Evolutionary conservation across 1,139 yeast species (phyloP).

Genomic region (Scheffersomyces illinoinensis): DNA sequence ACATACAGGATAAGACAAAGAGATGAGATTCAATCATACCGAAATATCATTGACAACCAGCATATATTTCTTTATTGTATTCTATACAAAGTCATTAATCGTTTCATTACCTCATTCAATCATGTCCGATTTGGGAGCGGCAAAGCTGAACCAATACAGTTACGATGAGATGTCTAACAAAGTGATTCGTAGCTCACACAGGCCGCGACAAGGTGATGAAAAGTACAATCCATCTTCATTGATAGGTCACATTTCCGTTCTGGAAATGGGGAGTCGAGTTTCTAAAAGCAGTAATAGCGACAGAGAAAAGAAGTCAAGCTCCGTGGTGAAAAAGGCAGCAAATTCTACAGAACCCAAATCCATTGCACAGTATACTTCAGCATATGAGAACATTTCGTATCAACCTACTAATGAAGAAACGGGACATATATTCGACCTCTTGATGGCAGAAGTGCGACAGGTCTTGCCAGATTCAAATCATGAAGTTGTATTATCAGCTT

Average conservation of each 20-base stretch:
- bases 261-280: conserved; percentile 69
- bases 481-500: conserved; percentile 51
- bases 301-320: conserved; percentile 3
- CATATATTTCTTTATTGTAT: background rate
- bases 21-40: background rate
- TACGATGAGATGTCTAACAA: conserved; percentile 77
- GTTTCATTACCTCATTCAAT: background rate
- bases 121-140: conserved; percentile 11
- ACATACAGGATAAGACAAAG: background rate
- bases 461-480: conserved; percentile 41
- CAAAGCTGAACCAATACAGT: conserved; percentile 22
- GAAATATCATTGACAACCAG: background rate
- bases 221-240: conserved; percentile 71
- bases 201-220: conserved; percentile 37
- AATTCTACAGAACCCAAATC: background rate
- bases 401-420: conserved; percentile 26
- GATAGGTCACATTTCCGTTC: conserved; percentile 60
- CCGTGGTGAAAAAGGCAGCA: conserved; percentile 18
- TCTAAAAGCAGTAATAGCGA: conserved; percentile 6
- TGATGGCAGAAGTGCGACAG: conserved; percentile 28
- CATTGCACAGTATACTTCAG: conserved; percentile 12
- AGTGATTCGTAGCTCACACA: conserved; percentile 61
- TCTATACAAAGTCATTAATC: too few relatives aligned
- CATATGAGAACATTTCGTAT: conserved; percentile 24
- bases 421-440: conserved; percentile 29